Evolutionary conservation across 1,284 basidiomycete genomes (phyloP), one percentile per base, ranked within the genome.

Genomic region (Naganishia sp.): DNA sequence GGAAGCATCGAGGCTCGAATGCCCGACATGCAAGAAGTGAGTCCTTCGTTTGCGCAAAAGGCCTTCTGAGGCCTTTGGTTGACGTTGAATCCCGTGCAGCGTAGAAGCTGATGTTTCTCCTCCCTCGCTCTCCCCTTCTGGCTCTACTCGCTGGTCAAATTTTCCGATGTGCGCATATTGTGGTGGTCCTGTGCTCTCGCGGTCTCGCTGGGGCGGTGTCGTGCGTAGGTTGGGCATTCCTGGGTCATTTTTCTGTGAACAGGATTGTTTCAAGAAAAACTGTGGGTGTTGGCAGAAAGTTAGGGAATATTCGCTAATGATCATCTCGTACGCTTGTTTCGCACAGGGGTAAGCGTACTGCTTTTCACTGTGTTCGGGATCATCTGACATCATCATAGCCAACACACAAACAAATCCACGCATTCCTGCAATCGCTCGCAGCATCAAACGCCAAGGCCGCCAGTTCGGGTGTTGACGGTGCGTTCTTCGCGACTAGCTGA

Each of bases 171-270:
- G 56, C 23, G 45, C 43, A 10, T 28, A 25, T 39, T 61, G 58
- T 25, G 46, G 35, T 23, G 11, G 25, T 7, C 58, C 58, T 7
- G 43, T 45, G n/a, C 28, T 25, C 23, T 17, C 41, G 2, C n/a
- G 41, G 17, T 39, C 42, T 35, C 23, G 35, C 31, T 46, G 57
- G 43, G 57, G 43, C 6, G 35, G 21, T 39, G n/a, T 23, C 17
- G 39, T 31, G 58, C 51, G 57, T 21, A 79, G 79, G 68, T 71
- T 81, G 31, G 79, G 79, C 28, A 80, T 81, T 63, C 71, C 72
- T 11, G 79, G 79, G 25, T 78, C 76, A 52, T 81, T 77, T 72
- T 81, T 80, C 75, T 80, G 79, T 67, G 78, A 80, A 67, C 80
- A 81, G 69, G 75, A 73, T 43, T 81, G 80, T 69, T 81, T 81